Base-by-base conservation (phyloP, 1,284 basidiomycete genomes). In the Schizopora paradoxa region DNA sequence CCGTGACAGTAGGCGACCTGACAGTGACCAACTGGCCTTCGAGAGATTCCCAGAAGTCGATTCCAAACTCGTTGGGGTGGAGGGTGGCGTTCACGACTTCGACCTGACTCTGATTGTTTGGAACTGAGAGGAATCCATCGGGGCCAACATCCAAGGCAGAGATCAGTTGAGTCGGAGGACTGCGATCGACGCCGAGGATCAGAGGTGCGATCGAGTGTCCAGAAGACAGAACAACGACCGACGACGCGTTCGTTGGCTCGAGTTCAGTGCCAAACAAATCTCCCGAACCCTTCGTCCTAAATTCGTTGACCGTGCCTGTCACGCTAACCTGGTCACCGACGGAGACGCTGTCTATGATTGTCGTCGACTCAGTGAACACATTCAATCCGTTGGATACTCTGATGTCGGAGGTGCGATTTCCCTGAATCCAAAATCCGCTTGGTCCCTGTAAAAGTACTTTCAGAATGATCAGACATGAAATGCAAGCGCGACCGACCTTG, bases 31-130 rank as follows among this genome's bases (percentile, higher is more conserved):
- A 64, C 52, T 74, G 71, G 1, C 77, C 77, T 51, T 78, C 74
- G n/a, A 82, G 62, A 55, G 76, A 79, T 56, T 77, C 70, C 78
- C 78, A 82, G 56, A 82, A 82, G 55, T 82, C 79, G 35, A 81
- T 55, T 3, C 79, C 79, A 51, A 67, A 81, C 26, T 63, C 58
- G 7, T 69, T 65, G 0, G 78, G 77, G 43, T 70, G 64, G 29
- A 81, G 58, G 6, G 69, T 68, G 2, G 68, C 62, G 53, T 79
- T 74, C n/a, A 68, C 62, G 1, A 52, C 54, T 46, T 74, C 70
- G 26, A 80, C 57, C 14, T 61, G 66, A 28, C 66, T 74, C 13
- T 63, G 60, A 52, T 79, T 78, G 54, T 74, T 76, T 5, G 77
- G 77, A 2, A 73, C 64, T 3, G 72, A 72, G 7, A 82, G 63